Evolutionary conservation across 2,329 filamentous ascomycete species (phyloP), one percentile per base, ranked within the genome.

Genomic region (Fusarium xylarioides): DNA sequence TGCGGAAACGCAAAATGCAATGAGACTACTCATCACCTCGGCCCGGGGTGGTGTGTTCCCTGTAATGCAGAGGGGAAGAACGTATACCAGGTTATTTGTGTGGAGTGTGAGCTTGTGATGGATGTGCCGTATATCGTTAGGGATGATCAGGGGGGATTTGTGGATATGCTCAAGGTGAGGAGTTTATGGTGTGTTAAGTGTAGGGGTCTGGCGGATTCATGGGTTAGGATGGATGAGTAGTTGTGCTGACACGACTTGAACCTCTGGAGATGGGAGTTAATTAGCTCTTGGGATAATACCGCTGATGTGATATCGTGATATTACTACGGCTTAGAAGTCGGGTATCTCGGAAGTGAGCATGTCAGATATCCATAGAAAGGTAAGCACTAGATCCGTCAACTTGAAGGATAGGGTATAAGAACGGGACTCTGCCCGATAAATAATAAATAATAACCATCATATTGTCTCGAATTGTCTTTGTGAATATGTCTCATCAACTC

Each of bases 121-220:
- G 59, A 68, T 5, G 26, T 76, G 10, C 76, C 76, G 1, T 6
- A 50, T 7, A 7, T 4, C 7, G 73, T 77, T 1, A 63, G 14
- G 6, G 54, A 74, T 49, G 68, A 68, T 5, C 47, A 23, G n/a
- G 76, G 70, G 1, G 70, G 62, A 0, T 15, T 35, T 10, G 66
- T 77, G 8, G 67, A 76, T 14, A 62, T 77, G 70, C 43, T 73
- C 0, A 47, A 63, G 28, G 63, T 75, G 14, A 50, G 38, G n/a
- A 70, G 21, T 5, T 23, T 77, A 14, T 77, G 76, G 76, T 77
- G 76, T n/a, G 43, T 59, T 15, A 35, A 23, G 5, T 77, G 76
- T 26, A 40, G 14, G 1, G 71, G 68, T 1, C 15, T 32, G 4
- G 76, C 68, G 3, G 74, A 73, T 1, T 75, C 65, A 1, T 73